Percentiles rank a stretch among this genome's conserved stretches.
These are phyloP conservation scores for Fusarium duplospermum DNA, from an alignment of 2,329 filamentous ascomycete species.

Conservation along the genomic window DNA sequence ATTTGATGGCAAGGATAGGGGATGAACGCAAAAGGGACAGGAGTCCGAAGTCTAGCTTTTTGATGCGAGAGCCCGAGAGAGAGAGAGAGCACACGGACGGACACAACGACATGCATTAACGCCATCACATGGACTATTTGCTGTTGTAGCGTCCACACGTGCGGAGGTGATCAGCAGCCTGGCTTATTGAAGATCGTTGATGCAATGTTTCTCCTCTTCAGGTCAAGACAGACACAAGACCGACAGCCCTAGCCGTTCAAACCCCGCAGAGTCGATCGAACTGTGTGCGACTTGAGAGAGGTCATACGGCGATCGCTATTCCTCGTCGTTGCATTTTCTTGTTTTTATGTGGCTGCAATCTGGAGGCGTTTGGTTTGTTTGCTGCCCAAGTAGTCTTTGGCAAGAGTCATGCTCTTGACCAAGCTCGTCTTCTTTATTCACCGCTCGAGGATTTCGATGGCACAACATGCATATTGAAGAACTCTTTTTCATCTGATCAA, in stretches of 20 bases:
- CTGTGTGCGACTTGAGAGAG: neutral
- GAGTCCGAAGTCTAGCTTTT: neutral
- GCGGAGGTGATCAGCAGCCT: constrained; percentile 28
- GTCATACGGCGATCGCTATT: neutral
- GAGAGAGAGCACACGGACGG: neutral
- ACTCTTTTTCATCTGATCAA: neutral
- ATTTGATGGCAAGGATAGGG: neutral
- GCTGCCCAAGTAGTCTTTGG: neutral
- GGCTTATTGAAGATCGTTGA: constrained; percentile 21
- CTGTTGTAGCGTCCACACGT: neutral
- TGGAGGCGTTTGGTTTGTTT: neutral
- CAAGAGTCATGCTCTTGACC: neutral
- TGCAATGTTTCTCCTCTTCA: neutral
- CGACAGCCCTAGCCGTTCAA: constrained; percentile 9
- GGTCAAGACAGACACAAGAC: neutral
- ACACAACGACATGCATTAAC: neutral
- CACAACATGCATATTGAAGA: neutral
- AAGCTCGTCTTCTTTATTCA: neutral
- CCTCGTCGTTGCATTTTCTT: neutral
- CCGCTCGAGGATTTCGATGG: neutral
- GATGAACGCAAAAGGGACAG: constrained; percentile 1
- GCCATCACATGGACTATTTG: neutral
- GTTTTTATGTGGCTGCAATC: neutral
- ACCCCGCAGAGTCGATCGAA: neutral
- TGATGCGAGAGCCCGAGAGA: neutral